Evolutionary conservation across 2,329 filamentous ascomycete species (phyloP).

Genomic region (Elsinoe batatas): DNA sequence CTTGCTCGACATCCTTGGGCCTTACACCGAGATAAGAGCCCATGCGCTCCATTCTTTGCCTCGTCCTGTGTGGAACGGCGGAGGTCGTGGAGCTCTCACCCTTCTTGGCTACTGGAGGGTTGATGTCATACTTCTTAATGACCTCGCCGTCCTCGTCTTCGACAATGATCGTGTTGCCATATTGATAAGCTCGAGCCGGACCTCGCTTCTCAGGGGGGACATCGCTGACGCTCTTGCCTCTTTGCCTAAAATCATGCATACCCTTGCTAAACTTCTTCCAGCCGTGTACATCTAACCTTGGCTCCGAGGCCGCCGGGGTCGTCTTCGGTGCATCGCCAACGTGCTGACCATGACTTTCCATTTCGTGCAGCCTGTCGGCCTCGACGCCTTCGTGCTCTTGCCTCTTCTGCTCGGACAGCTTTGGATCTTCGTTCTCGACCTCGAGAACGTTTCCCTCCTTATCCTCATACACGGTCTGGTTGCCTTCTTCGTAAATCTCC

Average conservation of each 20-base stretch:
- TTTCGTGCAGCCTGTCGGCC: slow-evolving; percentile 43
- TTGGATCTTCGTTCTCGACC: slow-evolving; percentile 50
- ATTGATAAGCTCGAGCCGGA: slow-evolving; percentile 74
- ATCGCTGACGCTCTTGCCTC: slow-evolving; percentile 20
- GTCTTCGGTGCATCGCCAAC: slow-evolving; percentile 28
- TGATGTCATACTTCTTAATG: slow-evolving; percentile 72
- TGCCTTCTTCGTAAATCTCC: slow-evolving; percentile 72
- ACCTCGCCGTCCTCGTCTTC: slow-evolving; percentile 82
- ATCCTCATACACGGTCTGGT: slow-evolving; percentile 72
- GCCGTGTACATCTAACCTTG: slow-evolving; percentile 72
- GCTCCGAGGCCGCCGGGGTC: slow-evolving; percentile 51
- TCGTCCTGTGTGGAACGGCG: slow-evolving; percentile 25
- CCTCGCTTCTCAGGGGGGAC: slow-evolving; percentile 42
- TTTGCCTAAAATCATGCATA: neutral
- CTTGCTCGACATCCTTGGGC: slow-evolving; percentile 16
- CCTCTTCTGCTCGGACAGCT: slow-evolving; percentile 23
- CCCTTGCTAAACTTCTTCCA: slow-evolving; percentile 25
- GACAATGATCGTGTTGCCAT: slow-evolving; percentile 81
- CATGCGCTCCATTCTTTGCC: slow-evolving; percentile 40
- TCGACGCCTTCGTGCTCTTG: slow-evolving; percentile 49
- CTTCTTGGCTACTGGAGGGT: slow-evolving; percentile 39
- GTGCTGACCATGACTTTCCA: slow-evolving; percentile 39
- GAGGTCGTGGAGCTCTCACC: slow-evolving; percentile 34
- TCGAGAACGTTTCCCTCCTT: slow-evolving; percentile 76
- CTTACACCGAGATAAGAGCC: slow-evolving; percentile 43